phyloP scores from a whole-genome alignment of 306 rosid genomes.

The Hippophae tibetana region DNA sequence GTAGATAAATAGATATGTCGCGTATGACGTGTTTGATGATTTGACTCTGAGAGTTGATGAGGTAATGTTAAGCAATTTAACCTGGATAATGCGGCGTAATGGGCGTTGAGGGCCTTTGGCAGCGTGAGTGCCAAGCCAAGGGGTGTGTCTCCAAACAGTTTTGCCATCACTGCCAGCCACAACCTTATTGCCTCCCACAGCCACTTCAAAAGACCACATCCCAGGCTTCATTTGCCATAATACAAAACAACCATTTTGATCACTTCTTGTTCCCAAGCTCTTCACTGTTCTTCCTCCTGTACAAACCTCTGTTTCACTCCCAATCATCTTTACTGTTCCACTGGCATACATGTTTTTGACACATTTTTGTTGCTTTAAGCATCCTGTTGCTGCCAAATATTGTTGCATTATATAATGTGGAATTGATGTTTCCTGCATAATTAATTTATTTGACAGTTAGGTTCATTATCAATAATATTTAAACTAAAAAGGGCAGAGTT shows the following conservation, averaged over 20 bases:
- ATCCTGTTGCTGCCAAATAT: conserved; percentile 86
- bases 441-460: too few species aligned
- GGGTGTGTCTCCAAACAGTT: conserved; percentile 88
- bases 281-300: conserved; percentile 74
- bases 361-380: conserved; percentile 73
- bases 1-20: too few species aligned
- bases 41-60: background rate
- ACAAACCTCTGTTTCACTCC: conserved; percentile 84
- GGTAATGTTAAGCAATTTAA: conserved; percentile 1
- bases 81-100: conserved; percentile 89
- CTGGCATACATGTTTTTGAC: conserved; percentile 76
- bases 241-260: conserved; percentile 78
- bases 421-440: conserved; percentile 60
- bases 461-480: too few species aligned
- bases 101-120: conserved; percentile 98
- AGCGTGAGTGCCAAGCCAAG: conserved; percentile 91
- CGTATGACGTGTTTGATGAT: too few species aligned
- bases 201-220: conserved; percentile 92
- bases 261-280: conserved; percentile 61
- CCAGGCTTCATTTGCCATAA: conserved; percentile 91
- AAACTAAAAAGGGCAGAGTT: too few species aligned
- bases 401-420: conserved; percentile 89
- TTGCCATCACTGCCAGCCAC: conserved; percentile 94
- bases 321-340: conserved; percentile 80
- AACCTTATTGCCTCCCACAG: conserved; percentile 73